These are phyloP conservation scores for Cryptosporidium viatorum DNA, from an alignment of 169 alveolate genomes.

Conservation along the genomic window DNA sequence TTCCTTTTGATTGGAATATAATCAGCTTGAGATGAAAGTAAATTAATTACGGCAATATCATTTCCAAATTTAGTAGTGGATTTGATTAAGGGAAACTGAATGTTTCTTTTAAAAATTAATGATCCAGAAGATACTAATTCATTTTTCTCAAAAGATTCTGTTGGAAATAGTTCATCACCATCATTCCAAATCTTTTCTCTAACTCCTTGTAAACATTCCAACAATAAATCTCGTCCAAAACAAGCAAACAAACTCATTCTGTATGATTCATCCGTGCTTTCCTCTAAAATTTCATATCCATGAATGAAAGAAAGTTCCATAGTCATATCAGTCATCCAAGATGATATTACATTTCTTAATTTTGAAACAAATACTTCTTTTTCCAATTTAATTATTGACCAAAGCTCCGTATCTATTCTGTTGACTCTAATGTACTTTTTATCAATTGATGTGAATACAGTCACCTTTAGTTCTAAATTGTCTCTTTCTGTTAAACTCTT, in stretches of 20 bases:
- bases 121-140: background rate
- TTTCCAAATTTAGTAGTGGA: constrained; percentile 21
- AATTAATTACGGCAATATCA: constrained; percentile 17
- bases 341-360: background rate
- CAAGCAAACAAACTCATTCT: background rate
- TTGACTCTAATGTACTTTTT: constrained; percentile 28
- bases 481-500: background rate
- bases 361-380: constrained; percentile 18
- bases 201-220: constrained; percentile 31
- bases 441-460: constrained; percentile 20
- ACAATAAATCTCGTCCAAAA: constrained; percentile 39
- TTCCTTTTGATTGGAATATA: constrained; percentile 53
- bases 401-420: background rate
- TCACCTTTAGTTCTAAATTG: constrained; percentile 23
- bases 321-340: constrained; percentile 53
- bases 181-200: constrained; percentile 25
- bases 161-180: background rate
- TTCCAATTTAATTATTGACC: background rate
- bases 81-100: constrained; percentile 27
- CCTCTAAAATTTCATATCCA: constrained; percentile 8
- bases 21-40: constrained; percentile 58
- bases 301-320: constrained; percentile 55
- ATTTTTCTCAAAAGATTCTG: background rate
- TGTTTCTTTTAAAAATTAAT: constrained; percentile 17
- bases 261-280: background rate